Evolutionary conservation across 2,329 filamentous ascomycete genomes (phyloP), one percentile per base, ranked within the genome.

Genomic region (Myriosclerotinia scirpicola): DNA sequence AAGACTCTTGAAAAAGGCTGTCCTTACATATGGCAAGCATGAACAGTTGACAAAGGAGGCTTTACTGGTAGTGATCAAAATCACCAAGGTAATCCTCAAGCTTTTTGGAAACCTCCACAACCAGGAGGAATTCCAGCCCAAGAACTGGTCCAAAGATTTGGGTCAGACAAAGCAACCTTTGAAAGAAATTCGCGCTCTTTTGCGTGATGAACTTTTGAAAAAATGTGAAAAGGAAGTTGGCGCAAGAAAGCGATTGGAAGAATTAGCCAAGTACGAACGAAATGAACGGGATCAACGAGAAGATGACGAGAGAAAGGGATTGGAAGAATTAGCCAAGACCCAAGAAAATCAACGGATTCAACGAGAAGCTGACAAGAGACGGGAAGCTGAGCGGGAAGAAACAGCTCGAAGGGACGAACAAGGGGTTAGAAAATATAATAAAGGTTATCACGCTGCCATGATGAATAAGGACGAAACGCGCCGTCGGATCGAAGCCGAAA

Each of bases 121-220:
- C 1, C 56, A 60, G 20, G 11, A 48, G 42, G 20, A 48, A 6
- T 48, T 22, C 2, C 26, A 60, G 17, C 56, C 30, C 8, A 6
- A 11, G 30, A 26, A 26, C 26, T 26, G 26, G 26, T 26, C 26
- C 26, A 26, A 26, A 26, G 12, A 38, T 15, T 48, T 30, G 20
- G 56, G 56, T 34, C 56, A 50, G 44, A 60, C 44, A 42, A 60
- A 22, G 20, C 56, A 26, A 20, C 56, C 56, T 36, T 11, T 50
- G 15, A 50, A 1, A 2, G 20, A 22, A 15, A 20, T 60, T 50
- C 56, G 56, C 20, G 2, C 6, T 50, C 30, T 22, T 60, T 50
- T 60, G 56, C 44, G 42, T 38, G 4, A 22, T 50, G 20, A 9
- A 17, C 26, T 60, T 9, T 26, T 50, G 20, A 34, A 17, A 38